Evolutionary conservation across 768 basidiomycete genomes (phyloP), one percentile per base, ranked within the genome.

Genomic region (Cubamyces sp.): DNA sequence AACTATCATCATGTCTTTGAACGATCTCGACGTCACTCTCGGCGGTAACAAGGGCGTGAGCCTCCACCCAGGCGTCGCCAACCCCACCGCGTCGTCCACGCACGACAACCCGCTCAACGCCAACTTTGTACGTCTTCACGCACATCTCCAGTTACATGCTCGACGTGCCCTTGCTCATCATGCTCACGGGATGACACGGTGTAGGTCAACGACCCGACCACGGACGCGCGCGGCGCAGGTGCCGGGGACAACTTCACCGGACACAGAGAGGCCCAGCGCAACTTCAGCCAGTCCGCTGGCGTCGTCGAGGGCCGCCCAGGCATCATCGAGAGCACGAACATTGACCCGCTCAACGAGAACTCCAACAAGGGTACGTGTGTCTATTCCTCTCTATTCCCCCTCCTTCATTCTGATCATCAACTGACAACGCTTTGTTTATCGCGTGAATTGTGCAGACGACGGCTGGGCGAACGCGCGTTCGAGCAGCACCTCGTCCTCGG

Each of bases 281-380:
- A 68, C 46, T 74, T 81, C 69, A 79, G 75, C 57, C 61, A 77
- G 57, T 71, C 75, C 7, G 78, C 81, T 9, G 82, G 84, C 19
- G 83, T 84, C 39, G 71, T 81, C 41, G 84, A 85, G 69, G 79
- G 76, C 15, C 78, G 76, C 2, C 82, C 85, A 6, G 83, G 84
- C 18, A 84, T 85, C 65, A 83, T 86, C 64, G 83, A 86, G 71
- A 73, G 75, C 34, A 75, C 82, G 23, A 73, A 83, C 65, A 83
- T 85, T 55, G 82, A 82, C 54, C 84, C 84, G 21, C 70, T 84
- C 67, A 77, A 78, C 60, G 76, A 82, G 53, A 73, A 77, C 60
- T 75, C 77, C 5, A 78, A 77, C 62, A 77, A 79, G 68, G 77
- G 78, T 78, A 52, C 34, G 71, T 64, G 1, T n/a, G n/a, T n/a